Percentiles rank a stretch among this genome's conserved stretches.
Conservation (phyloP, 768 basidiomycete species). For the Solioccasus polychromus region DNA sequence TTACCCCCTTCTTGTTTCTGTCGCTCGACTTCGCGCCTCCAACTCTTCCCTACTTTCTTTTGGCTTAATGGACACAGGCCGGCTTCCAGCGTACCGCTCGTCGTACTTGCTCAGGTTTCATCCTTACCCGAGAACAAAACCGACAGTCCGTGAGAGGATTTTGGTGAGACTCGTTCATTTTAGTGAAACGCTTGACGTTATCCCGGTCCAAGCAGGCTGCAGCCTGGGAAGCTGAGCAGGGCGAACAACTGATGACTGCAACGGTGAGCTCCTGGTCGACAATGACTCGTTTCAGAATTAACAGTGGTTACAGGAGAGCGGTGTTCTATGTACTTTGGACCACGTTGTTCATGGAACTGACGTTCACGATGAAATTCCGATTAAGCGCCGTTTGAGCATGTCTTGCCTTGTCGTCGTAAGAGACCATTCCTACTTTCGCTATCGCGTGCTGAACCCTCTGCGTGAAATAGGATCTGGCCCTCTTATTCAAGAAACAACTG, state of each 20-base stretch:
- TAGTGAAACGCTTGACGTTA: conserved; percentile 6
- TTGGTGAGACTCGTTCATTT: conserved; percentile 15
- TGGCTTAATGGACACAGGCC: conserved; percentile 18
- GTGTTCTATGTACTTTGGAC: not conserved
- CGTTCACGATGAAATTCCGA: not conserved
- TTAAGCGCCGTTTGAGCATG: conserved; percentile 14
- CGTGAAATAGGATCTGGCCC: conserved; percentile 26
- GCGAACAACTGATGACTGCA: not conserved
- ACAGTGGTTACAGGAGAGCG: conserved; percentile 11
- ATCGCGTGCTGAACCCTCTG: conserved; percentile 1
- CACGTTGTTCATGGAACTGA: conserved; percentile 7
- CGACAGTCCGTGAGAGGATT: conserved; percentile 25
- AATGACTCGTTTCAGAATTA: not conserved
- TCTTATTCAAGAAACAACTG: conserved; percentile 6
- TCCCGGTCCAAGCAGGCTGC: conserved; percentile 8
- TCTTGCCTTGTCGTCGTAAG: conserved; percentile 25
- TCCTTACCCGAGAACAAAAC: conserved; percentile 27
- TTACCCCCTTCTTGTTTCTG: not conserved
- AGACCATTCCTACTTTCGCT: not conserved
- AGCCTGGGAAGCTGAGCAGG: not conserved
- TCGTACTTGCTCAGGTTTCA: conserved; percentile 29
- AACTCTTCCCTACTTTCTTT: no score
- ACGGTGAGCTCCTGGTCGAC: conserved; percentile 8
- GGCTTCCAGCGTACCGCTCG: conserved; percentile 26
- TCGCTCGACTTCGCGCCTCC: not conserved